These are phyloP conservation scores for Cucumis cinereus DNA, from an alignment of 306 rosid species.

Conservation along the genomic window DNA sequence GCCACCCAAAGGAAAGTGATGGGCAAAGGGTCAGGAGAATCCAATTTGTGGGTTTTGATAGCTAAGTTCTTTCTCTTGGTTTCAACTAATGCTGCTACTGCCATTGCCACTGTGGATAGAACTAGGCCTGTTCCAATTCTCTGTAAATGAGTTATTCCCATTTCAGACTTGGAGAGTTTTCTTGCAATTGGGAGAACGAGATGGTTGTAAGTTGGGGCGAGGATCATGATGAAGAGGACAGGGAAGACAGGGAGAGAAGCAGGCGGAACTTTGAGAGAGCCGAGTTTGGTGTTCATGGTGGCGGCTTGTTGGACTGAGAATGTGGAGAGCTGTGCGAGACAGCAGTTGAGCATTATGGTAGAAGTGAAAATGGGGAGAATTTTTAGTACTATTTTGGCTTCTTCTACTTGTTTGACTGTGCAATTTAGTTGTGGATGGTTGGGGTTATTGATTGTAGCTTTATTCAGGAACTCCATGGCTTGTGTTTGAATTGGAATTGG, in stretches of 20 bases:
- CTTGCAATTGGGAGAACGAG: conserved; percentile 41
- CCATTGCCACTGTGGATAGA: conserved; percentile 63
- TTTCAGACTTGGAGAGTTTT: conserved; percentile 45
- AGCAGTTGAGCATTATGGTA: conserved; percentile 70
- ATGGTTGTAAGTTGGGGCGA: conserved; percentile 61
- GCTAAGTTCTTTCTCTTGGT: conserved; percentile 52
- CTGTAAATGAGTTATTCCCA: conserved; percentile 53
- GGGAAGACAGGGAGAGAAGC: conserved; percentile 77
- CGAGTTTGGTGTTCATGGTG: conserved; percentile 63
- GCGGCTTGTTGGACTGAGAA: conserved; percentile 82
- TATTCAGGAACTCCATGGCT: conserved; percentile 43
- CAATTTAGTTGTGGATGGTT: conserved; percentile 41
- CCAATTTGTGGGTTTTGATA: conserved; percentile 11
- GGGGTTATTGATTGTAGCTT: conserved; percentile 32
- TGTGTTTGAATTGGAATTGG: background rate
- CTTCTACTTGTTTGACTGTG: conserved; percentile 55
- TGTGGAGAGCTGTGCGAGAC: conserved; percentile 83
- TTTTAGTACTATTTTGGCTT: conserved; percentile 37
- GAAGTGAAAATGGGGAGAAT: conserved; percentile 60
- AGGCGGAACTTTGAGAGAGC: conserved; percentile 66
- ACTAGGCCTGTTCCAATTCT: conserved; percentile 64
- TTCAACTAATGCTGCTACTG: conserved; percentile 73
- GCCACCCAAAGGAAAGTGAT: conserved; percentile 69
- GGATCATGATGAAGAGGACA: conserved; percentile 62
- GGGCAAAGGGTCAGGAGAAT: conserved; percentile 41